Evolutionary conservation across 371 early-diverging fungal species (phyloP).

Genomic region (Mortierella sp.): DNA sequence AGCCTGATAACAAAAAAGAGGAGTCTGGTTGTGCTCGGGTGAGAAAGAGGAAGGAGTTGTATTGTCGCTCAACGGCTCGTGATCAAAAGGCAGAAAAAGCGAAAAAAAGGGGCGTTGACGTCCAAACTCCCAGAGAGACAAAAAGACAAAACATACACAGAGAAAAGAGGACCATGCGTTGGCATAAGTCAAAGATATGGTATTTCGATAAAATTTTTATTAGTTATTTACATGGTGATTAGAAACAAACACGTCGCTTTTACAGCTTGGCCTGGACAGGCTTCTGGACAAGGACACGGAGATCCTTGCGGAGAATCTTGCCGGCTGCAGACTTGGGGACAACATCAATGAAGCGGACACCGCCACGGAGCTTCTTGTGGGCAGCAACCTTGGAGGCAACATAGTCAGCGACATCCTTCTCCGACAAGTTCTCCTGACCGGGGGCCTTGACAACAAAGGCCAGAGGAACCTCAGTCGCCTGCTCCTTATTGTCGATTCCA

Average conservation of each 20-base stretch:
- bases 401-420: slow-evolving; percentile 62
- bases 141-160: not conserved
- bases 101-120: not conserved
- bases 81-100: not conserved
- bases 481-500: slow-evolving; percentile 64
- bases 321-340: slow-evolving; percentile 86
- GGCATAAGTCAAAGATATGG: too few species aligned
- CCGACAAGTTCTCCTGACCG: slow-evolving; percentile 49
- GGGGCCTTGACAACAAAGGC: slow-evolving; percentile 72
- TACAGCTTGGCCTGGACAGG: slow-evolving; percentile 53
- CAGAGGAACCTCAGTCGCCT: slow-evolving; percentile 82
- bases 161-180: slow-evolving; percentile 73
- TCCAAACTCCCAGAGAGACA: too few species aligned
- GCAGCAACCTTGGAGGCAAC: slow-evolving; percentile 71
- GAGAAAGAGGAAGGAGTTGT: not conserved
- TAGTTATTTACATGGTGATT: not conserved
- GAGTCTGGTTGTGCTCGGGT: not conserved
- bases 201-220: not conserved
- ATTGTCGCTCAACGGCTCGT: not conserved
- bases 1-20: not conserved
- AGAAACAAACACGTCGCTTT: not conserved
- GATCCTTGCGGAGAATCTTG: slow-evolving; percentile 78
- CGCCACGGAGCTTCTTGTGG: slow-evolving; percentile 84
- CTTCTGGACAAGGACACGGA: slow-evolving; percentile 56
- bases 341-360: slow-evolving; percentile 71